Base-by-base conservation (phyloP, 1,284 basidiomycete genomes). In the Ceraceosorus bombacis region DNA sequence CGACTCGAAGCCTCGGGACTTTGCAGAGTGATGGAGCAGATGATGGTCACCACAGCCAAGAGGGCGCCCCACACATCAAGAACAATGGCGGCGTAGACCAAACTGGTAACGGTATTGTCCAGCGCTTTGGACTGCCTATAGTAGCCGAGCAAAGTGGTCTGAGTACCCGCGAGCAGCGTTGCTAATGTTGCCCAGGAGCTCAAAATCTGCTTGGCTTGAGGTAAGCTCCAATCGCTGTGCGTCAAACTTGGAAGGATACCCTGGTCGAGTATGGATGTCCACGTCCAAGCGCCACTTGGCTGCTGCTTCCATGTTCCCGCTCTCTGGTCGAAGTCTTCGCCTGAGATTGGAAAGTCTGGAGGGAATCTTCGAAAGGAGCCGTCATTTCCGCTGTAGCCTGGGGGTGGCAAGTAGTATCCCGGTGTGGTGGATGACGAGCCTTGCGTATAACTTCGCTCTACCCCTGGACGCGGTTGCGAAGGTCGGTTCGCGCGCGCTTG, bases 21-120 rank as follows among this genome's bases (percentile, higher is more conserved):
- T 12, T 51, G 41, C 5, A 62, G 38, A 2, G 37, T 6, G 41
- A 59, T 53, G 40, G 40, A 55, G 17, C 51, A 10, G 5, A 66
- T 53, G 41, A 68, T 38, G 9, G 51, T 51, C 5, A 54, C 27
- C 5, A 41, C 7, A 4, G 64, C 38, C 6, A 62, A 17, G 12
- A 66, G 12, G 7, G 55, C 57, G 2, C 55, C 59, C 36, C 58
- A 68, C 1, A 68, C 49, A 17, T 62, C 55, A 43, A 68, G 53
- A 3, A 43, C 51, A 8, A 68, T 50, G 1, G 58, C 61, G n/a
- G 59, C 51, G 40, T 50, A 51, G 13, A 50, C 41, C 13, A 66
- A 9, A 1, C 46, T 52, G 3, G 49, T 40, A 5, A 54, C 53
- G 7, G 49, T 53, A 5, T 49, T 27, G 5, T 27, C 6, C 10